Evolutionary conservation across 495 filamentous ascomycete genomes (phyloP), one percentile per base, ranked within the genome.

Genomic region (Cercophora samala): DNA sequence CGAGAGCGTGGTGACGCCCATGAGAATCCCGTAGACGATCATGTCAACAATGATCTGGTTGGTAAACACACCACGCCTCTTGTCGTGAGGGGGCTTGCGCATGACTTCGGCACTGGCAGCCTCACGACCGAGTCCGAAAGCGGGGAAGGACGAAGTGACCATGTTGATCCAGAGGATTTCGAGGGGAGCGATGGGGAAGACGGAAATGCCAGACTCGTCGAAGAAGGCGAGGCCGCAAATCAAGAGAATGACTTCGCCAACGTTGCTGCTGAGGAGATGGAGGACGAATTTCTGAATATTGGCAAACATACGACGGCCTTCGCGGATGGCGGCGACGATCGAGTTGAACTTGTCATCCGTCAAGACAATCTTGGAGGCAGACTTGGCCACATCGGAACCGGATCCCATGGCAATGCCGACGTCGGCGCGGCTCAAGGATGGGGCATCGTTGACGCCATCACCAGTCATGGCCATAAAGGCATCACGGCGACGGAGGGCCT

Each of bases 371-470:
- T 93, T 92, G 4, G 92, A 88, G 1, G 92, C 92, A 42, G 90
- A 91, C 74, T 93, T 96, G 25, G 93, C 93, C n/a, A 96, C 93
- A 68, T 96, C 93, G 24, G 90, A 93, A 4, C 93, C 93, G 56
- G 88, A 86, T 17, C 91, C 91, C 91, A 94, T 93, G 22, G 91
- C 91, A 66, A 95, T 95, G 26, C 91, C 91, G 8, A 93, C 90
- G 69, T 95, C 91, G 3, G 92, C 90, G 23, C 86, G 81, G 66
- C 89, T 89, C 26, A 96, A 80, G 13, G 89, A 90, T 0, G 92
- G 92, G 0, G 91, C 90, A 68, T 96, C 91, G 70, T 96, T 96
- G 60, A 96, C 92, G 5, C 92, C 91, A 72, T 96, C 92, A 17
- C 91, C 86, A 5, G 85, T 88, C 85, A 88, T 88, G 60, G 84